phyloP scores from a whole-genome alignment of 83 land plant genomes.

The Picea engelmannii region DNA sequence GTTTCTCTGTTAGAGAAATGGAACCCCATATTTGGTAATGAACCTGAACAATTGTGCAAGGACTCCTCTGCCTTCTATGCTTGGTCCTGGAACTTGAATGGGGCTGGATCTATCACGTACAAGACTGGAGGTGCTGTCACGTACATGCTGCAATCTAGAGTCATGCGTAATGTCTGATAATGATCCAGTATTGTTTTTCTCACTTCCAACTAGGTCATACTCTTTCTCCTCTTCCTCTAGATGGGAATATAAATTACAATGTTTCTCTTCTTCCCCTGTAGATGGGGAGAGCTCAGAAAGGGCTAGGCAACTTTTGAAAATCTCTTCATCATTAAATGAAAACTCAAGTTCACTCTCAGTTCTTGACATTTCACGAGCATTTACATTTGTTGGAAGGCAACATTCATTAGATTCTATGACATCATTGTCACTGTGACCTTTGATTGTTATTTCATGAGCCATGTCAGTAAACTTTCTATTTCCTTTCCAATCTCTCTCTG shows the following conservation, averaged over 20 bases:
- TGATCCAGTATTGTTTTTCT: neutral
- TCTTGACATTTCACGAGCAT: neutral
- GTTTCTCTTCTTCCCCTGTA: slow-evolving; percentile 6
- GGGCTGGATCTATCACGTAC: neutral
- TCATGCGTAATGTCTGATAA: neutral
- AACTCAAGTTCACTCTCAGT: slow-evolving; percentile 12
- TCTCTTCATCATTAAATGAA: slow-evolving; percentile 15
- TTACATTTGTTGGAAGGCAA: neutral
- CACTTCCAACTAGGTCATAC: neutral
- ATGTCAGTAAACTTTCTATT: neutral
- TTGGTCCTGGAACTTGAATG: neutral
- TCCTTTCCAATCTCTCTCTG: neutral
- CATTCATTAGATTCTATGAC: neutral
- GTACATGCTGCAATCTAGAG: neutral
- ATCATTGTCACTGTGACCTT: neutral
- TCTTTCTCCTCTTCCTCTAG: slow-evolving; percentile 1
- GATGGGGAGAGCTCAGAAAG: slow-evolving; percentile 29
- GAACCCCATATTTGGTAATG: neutral
- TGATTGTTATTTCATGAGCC: neutral
- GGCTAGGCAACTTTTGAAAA: slow-evolving; percentile 51
- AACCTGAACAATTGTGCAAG: neutral
- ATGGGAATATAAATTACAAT: neutral
- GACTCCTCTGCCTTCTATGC: neutral
- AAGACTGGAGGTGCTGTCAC: neutral
- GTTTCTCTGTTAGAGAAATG: neutral